Conservation (phyloP, 495 filamentous ascomycete species). For the Pseudoneurospora amorphoporcata region DNA sequence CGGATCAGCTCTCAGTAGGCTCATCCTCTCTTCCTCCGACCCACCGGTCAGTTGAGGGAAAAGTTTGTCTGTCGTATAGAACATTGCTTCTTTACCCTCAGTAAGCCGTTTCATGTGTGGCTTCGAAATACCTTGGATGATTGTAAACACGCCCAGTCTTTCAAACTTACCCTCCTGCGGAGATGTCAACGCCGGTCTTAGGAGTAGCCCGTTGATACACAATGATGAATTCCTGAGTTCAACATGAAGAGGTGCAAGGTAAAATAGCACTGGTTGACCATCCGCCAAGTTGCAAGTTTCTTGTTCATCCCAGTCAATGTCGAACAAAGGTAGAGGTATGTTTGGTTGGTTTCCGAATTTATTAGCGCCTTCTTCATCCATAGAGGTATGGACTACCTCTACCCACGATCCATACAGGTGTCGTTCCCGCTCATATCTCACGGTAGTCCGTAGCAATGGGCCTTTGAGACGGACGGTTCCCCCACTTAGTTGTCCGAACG, state of each 20-base stretch:
- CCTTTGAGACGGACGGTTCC: background rate
- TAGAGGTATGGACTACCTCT: background rate
- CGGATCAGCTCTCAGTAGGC: background rate
- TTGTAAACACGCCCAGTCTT: background rate
- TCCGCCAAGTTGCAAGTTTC: background rate
- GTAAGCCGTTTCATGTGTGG: too few species aligned
- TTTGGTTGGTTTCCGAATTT: too few species aligned
- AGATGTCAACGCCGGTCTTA: background rate
- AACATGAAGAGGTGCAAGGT: background rate
- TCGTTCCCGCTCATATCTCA: background rate
- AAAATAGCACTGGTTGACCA: background rate
- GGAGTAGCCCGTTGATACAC: background rate
- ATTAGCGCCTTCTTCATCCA: background rate
- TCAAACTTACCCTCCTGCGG: background rate
- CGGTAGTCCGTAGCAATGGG: background rate
- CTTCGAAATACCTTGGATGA: background rate
- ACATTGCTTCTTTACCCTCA: background rate
- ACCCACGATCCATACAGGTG: too few species aligned
- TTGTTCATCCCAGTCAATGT: background rate
- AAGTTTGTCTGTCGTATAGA: background rate
- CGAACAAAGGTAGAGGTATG: too few species aligned
- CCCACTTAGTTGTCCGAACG: background rate
- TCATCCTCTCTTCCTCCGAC: background rate
- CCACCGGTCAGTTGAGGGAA: background rate
- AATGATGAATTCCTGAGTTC: too few species aligned